Evolutionary conservation across 139 green algal species (phyloP), one percentile per base, ranked within the genome.

Genomic region (Chara braunii): DNA sequence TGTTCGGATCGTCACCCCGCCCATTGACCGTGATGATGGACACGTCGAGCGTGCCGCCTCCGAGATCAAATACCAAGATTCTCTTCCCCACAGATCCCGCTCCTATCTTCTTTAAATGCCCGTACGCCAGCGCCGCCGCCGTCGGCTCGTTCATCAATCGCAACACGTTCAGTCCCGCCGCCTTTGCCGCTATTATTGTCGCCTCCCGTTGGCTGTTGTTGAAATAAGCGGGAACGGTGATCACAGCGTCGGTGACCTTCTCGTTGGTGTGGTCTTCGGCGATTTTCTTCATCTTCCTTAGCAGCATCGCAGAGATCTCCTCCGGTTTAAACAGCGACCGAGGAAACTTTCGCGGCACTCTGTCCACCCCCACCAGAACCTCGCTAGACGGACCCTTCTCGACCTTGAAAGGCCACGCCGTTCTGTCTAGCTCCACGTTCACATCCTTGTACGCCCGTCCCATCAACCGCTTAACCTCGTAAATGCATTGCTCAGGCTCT

Each of bases 151-250:
- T 78, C 28, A 78, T 65, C 35, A 78, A 66, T n/a, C 61, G 52
- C 2, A 71, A 35, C 6, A 78, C 58, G 0, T 78, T 37, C 22
- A 78, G 59, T 2, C 69, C 69, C 2, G 69, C 69, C 31, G 71
- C 71, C 37, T 37, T 35, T 5, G 44, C 60, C 22, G 86, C 95
- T 95, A 80, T 95, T 94, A 31, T 89, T 86, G 26, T 90, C 89
- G 43, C 94, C 70, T 22, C 62, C 64, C 48, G 64, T 37, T 18
- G 64, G 51, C 32, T 86, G 8, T 98, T 90, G 68, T 96, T 95
- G 85, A 98, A 98, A 84, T 98, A 98, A 8, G 92, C 92, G n/a
- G 85, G 87, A 28, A 92, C 87, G 24, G 87, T 94, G 35, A 94
- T 84, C 22, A 94, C 87, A 1, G 87, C 87, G 45, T 89, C 71